Conservation (phyloP, 2,329 filamentous ascomycete species). For the Acarospora socialis region DNA sequence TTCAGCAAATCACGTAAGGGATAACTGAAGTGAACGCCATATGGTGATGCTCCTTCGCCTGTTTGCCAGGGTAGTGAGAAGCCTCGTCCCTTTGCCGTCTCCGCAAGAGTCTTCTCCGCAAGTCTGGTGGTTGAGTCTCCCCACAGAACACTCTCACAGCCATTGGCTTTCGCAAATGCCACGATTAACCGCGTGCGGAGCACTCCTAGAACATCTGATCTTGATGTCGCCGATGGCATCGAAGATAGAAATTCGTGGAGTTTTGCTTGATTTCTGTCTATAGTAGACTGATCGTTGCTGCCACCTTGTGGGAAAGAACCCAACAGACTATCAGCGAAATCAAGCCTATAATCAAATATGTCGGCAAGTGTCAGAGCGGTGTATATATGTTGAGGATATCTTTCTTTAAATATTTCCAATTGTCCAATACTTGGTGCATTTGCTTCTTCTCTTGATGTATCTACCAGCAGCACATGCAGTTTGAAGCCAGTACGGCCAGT, state of each 20-base stretch:
- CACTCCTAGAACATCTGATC: slow-evolving; percentile 56
- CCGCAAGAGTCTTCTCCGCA: slow-evolving; percentile 70
- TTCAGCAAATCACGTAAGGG: slow-evolving; percentile 75
- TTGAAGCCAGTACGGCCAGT: slow-evolving; percentile 54
- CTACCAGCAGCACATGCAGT: slow-evolving; percentile 41
- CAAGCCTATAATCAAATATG: slow-evolving; percentile 35
- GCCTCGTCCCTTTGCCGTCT: slow-evolving; percentile 83
- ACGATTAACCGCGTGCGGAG: slow-evolving; percentile 60
- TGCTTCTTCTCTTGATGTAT: slow-evolving; percentile 19
- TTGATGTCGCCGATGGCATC: slow-evolving; percentile 60
- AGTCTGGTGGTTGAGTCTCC: slow-evolving; percentile 79
- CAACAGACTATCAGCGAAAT: slow-evolving; percentile 21
- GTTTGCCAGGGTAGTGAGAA: slow-evolving; percentile 70
- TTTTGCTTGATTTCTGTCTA: slow-evolving; percentile 22
- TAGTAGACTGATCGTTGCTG: not conserved
- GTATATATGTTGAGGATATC: slow-evolving; percentile 54
- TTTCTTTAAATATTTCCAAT: slow-evolving; percentile 36
- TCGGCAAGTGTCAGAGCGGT: slow-evolving; percentile 48
- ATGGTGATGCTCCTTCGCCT: slow-evolving; percentile 54
- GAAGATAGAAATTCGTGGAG: slow-evolving; percentile 43
- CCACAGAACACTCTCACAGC: slow-evolving; percentile 60
- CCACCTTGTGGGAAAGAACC: slow-evolving; percentile 13
- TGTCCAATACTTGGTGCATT: slow-evolving; percentile 15
- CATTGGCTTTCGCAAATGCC: slow-evolving; percentile 42
- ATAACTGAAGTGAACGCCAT: slow-evolving; percentile 52